Evolutionary conservation across 1,139 yeast species (phyloP).

Genomic region (Casaregolazyma suthepensis): DNA sequence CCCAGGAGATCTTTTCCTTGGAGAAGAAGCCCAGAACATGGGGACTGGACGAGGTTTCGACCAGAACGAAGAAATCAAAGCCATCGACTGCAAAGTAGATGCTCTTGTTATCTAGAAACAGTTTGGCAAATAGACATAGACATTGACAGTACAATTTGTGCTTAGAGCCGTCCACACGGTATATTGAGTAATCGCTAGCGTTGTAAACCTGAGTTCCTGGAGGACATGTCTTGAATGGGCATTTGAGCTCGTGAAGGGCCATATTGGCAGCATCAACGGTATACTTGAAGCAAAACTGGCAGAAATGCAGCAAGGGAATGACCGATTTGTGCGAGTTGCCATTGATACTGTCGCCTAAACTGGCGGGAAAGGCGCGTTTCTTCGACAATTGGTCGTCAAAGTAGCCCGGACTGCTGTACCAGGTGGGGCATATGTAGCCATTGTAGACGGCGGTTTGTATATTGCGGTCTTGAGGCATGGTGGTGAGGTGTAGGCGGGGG

Average conservation of each 20-base stretch:
- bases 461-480: conserved; percentile 38
- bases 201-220: conserved; percentile 70
- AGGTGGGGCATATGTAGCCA: conserved; percentile 57
- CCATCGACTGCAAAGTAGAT: conserved; percentile 72
- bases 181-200: conserved; percentile 51
- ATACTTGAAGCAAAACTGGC: conserved; percentile 82
- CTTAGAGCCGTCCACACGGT: conserved; percentile 54
- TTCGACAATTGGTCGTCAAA: conserved; percentile 34
- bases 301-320: conserved; percentile 47
- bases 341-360: conserved; percentile 20
- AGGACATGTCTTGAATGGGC: conserved; percentile 40
- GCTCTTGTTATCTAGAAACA: conserved; percentile 87
- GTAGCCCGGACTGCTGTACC: conserved; percentile 84
- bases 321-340: background rate
- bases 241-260: conserved; percentile 33
- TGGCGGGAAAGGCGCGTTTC: conserved; percentile 7
- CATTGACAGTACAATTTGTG: conserved; percentile 65
- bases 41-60: conserved; percentile 15
- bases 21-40: conserved; percentile 78
- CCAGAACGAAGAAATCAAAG: conserved; percentile 70
- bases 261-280: conserved; percentile 39
- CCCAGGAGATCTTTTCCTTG: conserved; percentile 79
- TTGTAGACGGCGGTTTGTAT: conserved; percentile 64
- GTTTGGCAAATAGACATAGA: conserved; percentile 74
- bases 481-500: too few species aligned